Evolutionary conservation across 352 stramenopile species (phyloP), one percentile per base, ranked within the genome.

Genomic region (Phytophthora vignae): DNA sequence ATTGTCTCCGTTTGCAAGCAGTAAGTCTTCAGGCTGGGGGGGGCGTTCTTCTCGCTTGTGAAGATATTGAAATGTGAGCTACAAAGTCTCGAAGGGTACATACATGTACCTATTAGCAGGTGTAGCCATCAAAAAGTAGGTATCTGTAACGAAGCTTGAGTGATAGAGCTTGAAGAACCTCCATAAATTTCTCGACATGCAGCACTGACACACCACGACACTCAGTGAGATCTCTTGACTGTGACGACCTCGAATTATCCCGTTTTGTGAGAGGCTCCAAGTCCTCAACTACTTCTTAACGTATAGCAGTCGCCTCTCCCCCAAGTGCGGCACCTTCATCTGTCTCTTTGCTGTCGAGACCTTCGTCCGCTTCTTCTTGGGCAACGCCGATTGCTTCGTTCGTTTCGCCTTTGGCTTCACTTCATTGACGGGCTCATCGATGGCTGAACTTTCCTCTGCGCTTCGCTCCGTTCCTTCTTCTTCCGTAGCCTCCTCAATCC

Each of bases 231-330:
- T n/a, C 38, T 3, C 38, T 36, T 11, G 12, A 8, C 12, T n/a
- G 15, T 44, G 11, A 44, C 12, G 38, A 44, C 38, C 42, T 19
- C 42, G 7, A 36, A 36, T 4, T 15, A 5, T 29, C 27, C 27
- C 27, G 27, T 29, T 29, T 29, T 29, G 27, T 29, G 27, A 29
- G 2, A 29, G 27, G 4, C 27, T 29, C 36, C 10, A 14, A 44
- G n/a, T 11, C 42, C 15, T 49, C 42, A 49, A 17, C 21, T 67
- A 60, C 60, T 67, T 67, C 49, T 27, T 60, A 9, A 59, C 60
- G 7, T 31, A 67, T 10, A 67, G 48, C 48, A 67, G 33, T 40
- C 60, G 60, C 29, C 60, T 59, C 19, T 67, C 57, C 19, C 11
- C 57, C 33, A 33, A 42, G 10, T 19, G 46, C 11, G 53, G 36